phyloP scores from a whole-genome alignment of 2,329 filamentous ascomycete genomes.

The Didymellaceae sp. region DNA sequence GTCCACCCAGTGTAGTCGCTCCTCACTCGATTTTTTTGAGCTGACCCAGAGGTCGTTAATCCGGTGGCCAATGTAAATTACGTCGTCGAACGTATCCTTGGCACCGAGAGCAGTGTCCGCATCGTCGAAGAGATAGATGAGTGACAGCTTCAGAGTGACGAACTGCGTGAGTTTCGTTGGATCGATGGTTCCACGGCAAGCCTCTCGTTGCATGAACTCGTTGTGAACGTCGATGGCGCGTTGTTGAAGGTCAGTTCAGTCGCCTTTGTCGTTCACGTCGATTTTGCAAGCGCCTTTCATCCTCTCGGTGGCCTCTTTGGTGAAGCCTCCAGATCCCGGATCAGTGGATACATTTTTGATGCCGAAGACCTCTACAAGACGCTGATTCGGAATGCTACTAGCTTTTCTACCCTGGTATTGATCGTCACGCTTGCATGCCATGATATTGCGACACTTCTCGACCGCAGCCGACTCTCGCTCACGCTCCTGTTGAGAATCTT shows the following conservation, averaged over 20 bases:
- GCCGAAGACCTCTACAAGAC: background rate
- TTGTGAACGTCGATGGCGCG: background rate
- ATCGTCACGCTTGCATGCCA: background rate
- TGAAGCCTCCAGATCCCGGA: background rate
- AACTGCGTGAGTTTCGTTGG: background rate
- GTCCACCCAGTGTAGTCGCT: conserved; percentile 4
- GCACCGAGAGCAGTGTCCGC: background rate
- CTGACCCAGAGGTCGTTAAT: conserved; percentile 23
- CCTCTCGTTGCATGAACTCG: background rate
- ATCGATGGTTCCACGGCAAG: background rate
- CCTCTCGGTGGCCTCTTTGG: background rate
- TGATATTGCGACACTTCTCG: background rate
- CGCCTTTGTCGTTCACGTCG: background rate
- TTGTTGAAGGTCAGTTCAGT: background rate
- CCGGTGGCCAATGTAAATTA: conserved; percentile 11
- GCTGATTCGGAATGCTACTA: background rate
- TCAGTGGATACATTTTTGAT: background rate
- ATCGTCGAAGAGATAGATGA: conserved; percentile 19
- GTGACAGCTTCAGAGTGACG: background rate
- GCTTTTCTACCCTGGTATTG: background rate
- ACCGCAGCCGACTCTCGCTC: background rate
- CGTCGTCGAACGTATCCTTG: conserved; percentile 5
- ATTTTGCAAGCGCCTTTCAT: background rate
- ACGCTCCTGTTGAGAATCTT: background rate
- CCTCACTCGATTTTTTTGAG: conserved; percentile 1